These are phyloP conservation scores for Venturiaceae sp. DNA, from an alignment of 2,329 filamentous ascomycete species.

Conservation along the genomic window DNA sequence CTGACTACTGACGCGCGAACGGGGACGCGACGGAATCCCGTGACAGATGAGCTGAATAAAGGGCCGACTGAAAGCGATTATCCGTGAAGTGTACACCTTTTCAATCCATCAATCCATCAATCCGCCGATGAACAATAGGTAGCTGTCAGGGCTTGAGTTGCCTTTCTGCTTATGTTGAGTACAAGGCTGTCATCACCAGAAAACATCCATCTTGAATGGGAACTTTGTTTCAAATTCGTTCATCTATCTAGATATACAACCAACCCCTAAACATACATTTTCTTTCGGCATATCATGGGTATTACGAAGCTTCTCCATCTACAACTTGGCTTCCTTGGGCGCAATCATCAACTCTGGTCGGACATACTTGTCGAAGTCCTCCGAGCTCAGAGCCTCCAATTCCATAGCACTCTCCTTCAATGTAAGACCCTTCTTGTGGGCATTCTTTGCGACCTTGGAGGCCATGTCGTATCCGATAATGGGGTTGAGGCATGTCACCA, in stretches of 20 bases:
- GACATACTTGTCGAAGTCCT: slow-evolving; percentile 85
- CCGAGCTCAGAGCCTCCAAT: slow-evolving; percentile 76
- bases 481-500: slow-evolving; percentile 94
- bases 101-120: too few relatives aligned
- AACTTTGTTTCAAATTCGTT: not conserved
- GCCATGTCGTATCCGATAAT: slow-evolving; percentile 98
- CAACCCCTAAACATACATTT: not conserved
- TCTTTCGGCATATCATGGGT: not conserved
- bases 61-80: too few relatives aligned
- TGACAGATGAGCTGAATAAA: too few relatives aligned
- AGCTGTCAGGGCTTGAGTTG: too few relatives aligned
- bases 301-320: not conserved
- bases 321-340: slow-evolving; percentile 55
- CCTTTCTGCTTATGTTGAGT: too few relatives aligned
- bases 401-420: slow-evolving; percentile 92
- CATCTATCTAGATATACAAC: not conserved
- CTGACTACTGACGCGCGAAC: not conserved
- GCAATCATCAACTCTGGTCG: slow-evolving; percentile 92
- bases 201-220: too few relatives aligned
- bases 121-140: too few relatives aligned
- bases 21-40: not conserved
- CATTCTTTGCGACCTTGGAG: slow-evolving; percentile 94
- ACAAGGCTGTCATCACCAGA: too few relatives aligned
- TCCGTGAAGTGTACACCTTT: too few relatives aligned
- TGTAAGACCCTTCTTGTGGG: slow-evolving; percentile 94